These are phyloP conservation scores for Botrytis medusae DNA, from an alignment of 2,329 filamentous ascomycete genomes.

Conservation along the genomic window DNA sequence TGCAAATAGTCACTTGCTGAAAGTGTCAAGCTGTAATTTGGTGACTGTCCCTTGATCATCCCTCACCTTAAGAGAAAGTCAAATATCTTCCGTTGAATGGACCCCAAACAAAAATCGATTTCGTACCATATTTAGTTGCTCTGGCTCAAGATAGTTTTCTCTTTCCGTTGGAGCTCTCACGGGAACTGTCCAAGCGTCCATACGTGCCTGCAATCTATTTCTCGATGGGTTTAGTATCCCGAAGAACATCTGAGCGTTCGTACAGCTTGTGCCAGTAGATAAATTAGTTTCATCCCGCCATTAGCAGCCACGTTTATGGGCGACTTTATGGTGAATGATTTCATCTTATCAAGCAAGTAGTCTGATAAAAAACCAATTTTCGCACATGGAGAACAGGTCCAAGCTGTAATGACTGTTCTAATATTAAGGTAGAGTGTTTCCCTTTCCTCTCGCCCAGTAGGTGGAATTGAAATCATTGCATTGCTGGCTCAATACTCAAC, in stretches of 20 bases:
- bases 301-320: neutral
- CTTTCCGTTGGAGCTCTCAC: neutral
- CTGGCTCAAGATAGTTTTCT: neutral
- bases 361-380: neutral
- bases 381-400: conserved; percentile 1
- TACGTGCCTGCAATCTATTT: neutral
- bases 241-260: conserved; percentile 15
- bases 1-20: neutral
- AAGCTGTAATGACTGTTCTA: neutral
- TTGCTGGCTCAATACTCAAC: conserved; percentile 11
- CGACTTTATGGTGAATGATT: neutral
- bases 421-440: conserved; percentile 16
- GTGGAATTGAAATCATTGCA: neutral
- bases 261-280: neutral
- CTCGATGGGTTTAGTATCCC: conserved; percentile 1
- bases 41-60: neutral
- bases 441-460: neutral
- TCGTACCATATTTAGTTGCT: neutral
- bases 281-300: neutral
- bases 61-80: neutral
- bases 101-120: neutral
- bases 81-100: neutral
- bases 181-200: neutral
- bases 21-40: neutral
- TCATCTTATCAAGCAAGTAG: neutral